Evolutionary conservation across 495 filamentous ascomycete genomes (phyloP), one percentile per base, ranked within the genome.

Genomic region (Tuber calosporum): DNA sequence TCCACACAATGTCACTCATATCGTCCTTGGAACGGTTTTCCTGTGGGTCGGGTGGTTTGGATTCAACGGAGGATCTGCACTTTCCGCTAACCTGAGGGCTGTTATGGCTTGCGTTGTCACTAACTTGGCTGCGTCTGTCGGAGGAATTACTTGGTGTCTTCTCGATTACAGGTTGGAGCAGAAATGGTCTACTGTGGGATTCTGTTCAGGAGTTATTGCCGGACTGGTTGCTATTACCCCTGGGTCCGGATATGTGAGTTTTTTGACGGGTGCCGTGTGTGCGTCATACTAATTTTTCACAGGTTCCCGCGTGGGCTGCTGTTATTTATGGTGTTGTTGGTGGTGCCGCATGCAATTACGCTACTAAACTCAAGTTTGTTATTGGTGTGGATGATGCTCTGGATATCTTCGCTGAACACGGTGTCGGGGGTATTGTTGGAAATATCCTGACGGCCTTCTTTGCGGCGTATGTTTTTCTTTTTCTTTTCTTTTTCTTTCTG

Each of bases 31-130:
- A 5, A 99, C 95, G 19, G 93, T 97, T 69, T 97, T 99, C 86
- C 90, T 99, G 66, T 99, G 95, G 95, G 93, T 98, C 68, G 95
- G 95, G 39, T 99, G 95, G 95, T 97, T 97, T 82, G 95, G 95
- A 69, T 99, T 99, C 88, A 99, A 99, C 81, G 95, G 92, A 70
- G 95, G 95, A 73, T 92, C 90, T 36, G 95, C 94, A n/a, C 86
- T 97, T 53, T 87, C 89, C 62, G 94, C 93, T 74, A 97, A 96
- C 84, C 83, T 96, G 83, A 90, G 95, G 78, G 89, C 95, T 72
- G 88, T 92, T 79, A 91, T 92, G 89, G 90, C 90, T 66, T 87
- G 86, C 66, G 82, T 91, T 15, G 87, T 90, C n/a, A 91, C 89
- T 53, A 90, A 92, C 77, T 85, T 93, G 9, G 86, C 91, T 13